A percentile compares a stretch with the other conserved stretches of the same genome.
Conservation (phyloP, 1,284 basidiomycete genomes). For the Ceratobasidium sp. region DNA sequence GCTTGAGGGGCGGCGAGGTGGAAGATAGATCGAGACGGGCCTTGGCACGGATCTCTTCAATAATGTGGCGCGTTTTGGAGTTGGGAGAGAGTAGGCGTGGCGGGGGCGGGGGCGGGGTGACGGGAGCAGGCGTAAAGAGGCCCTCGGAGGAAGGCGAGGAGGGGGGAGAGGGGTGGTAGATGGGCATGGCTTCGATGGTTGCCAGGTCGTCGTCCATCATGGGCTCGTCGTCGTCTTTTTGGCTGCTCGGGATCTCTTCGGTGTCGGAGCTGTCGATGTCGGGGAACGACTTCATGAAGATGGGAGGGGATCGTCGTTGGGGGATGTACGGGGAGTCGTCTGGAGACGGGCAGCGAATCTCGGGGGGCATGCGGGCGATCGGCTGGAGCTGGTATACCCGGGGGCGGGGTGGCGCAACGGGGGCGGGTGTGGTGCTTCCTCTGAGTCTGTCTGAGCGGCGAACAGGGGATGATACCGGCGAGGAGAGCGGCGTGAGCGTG, state of each 20-base stretch:
- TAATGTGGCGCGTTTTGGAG: conserved; percentile 28
- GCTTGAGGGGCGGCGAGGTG: conserved; percentile 24
- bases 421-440: background rate
- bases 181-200: conserved; percentile 25
- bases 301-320: conserved; percentile 11
- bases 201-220: conserved; percentile 13
- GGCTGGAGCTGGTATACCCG: conserved; percentile 5
- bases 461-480: background rate
- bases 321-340: background rate
- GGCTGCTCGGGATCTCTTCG: conserved; percentile 28
- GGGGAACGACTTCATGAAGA: conserved; percentile 1
- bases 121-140: conserved; percentile 4
- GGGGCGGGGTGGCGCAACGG: background rate
- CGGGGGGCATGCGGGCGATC: conserved; percentile 8
- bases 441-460: background rate
- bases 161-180: conserved; percentile 28
- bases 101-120: background rate
- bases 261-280: conserved; percentile 4
- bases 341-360: conserved; percentile 18
- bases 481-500: background rate
- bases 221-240: conserved; percentile 23
- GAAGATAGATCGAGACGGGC: background rate
- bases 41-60: conserved; percentile 32
- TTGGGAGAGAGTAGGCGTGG: conserved; percentile 21
- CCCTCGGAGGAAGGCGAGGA: conserved; percentile 4